Conservation (phyloP, 2,329 filamentous ascomycete species). For the Nannizziopsis barbatae region DNA sequence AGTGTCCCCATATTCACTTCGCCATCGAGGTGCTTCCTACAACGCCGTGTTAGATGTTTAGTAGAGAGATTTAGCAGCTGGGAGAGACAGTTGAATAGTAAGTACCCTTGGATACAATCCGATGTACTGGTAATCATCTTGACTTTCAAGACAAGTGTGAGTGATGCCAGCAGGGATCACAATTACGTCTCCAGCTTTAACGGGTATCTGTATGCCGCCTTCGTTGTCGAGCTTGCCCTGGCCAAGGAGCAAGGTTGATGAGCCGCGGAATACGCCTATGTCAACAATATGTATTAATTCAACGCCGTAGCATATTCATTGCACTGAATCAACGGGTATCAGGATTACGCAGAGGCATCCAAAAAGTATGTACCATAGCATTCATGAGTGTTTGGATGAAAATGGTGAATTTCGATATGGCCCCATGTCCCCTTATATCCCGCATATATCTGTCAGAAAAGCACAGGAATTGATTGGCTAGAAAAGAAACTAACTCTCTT, state of each 20-base stretch:
- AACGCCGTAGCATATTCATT: not conserved
- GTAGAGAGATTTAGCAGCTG: not conserved
- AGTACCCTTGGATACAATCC: conserved; percentile 28
- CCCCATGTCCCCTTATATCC: conserved; percentile 20
- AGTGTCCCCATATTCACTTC: conserved; percentile 18
- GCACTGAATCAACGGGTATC: not conserved
- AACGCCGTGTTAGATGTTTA: not conserved
- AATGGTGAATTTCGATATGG: conserved; percentile 21
- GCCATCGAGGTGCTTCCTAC: conserved; percentile 18
- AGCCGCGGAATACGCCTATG: conserved; percentile 21
- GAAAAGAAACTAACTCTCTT: conserved; percentile 18
- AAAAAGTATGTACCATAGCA: conserved; percentile 24
- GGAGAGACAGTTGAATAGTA: not conserved
- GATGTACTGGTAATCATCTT: conserved; percentile 26
- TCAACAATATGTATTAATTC: conserved; percentile 1
- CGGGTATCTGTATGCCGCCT: conserved; percentile 17
- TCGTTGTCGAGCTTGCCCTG: conserved; percentile 20
- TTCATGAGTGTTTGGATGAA: conserved; percentile 31
- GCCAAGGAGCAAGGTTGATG: conserved; percentile 23
- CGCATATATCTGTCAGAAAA: not conserved
- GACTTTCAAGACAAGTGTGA: conserved; percentile 24
- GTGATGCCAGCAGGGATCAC: conserved; percentile 28
- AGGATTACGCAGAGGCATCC: not conserved
- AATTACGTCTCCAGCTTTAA: conserved; percentile 26
- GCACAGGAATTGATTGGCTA: not conserved